Evolutionary conservation across 1,139 yeast genomes (phyloP), one percentile per base, ranked within the genome.

Genomic region (Meyerozyma carpophila): DNA sequence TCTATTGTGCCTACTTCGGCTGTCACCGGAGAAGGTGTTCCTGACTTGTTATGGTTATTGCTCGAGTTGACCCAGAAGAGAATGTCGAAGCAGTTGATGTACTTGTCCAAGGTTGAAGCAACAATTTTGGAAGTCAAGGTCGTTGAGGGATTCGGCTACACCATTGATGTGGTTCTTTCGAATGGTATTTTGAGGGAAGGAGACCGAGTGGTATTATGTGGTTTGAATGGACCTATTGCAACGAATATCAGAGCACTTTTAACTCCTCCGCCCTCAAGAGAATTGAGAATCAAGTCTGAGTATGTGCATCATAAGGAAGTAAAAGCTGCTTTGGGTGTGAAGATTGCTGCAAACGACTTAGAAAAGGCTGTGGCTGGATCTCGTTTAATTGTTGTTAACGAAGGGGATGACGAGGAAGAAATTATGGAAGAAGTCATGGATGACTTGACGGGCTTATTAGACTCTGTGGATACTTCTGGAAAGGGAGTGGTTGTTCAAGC

Each of bases 321-420:
- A 50, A 93, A 91, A 74, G 99, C 99, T 32, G 98, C 99, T 32
- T 77, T 93, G 56, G 99, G 99, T 78, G 98, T 94, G 47, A 93
- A 94, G 77, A 88, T 93, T 63, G 95, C 98, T 46, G 99, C 98
- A 36, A 87, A 88, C 63, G 98, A 93, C 64, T 79, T 93, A 57
- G 98, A 94, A 60, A 93, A 93, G 72, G 98, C 99, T 8, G 96
- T 93, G 62, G 98, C 99, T 42, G 99, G 99, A 70, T 94, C 98
- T 29, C 81, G 98, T 62, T 76, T 93, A 67, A 71, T 94, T 52
- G 94, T 93, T 55, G 97, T 90, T 52, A 96, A 96, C 37, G 96
- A 93, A 53, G 97, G 89, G 50, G 99, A 94, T 55, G 97, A 93
- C 57, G 98, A 93, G 70, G 98, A 94, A 47, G 98, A 93, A 47